These are phyloP conservation scores for Paecilomyces formosus DNA, from an alignment of 2,329 filamentous ascomycete species.

Conservation along the genomic window DNA sequence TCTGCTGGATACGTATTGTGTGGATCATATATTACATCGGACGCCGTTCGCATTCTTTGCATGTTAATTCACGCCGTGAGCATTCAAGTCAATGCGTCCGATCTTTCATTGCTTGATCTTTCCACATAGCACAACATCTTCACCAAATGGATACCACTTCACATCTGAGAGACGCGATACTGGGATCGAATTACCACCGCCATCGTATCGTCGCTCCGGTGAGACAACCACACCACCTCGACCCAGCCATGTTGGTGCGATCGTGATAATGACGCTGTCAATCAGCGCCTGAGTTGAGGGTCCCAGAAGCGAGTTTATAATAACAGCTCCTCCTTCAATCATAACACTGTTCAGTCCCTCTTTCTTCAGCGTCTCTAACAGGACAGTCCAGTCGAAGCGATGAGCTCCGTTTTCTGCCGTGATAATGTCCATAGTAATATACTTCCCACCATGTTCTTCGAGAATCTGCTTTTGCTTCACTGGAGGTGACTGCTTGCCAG, in stretches of 20 bases:
- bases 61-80: not conserved
- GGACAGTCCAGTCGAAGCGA: slow-evolving; percentile 48
- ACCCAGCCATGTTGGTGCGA: slow-evolving; percentile 82
- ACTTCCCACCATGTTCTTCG: slow-evolving; percentile 23
- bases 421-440: slow-evolving; percentile 17
- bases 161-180: slow-evolving; percentile 53
- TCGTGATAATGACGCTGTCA: slow-evolving; percentile 73
- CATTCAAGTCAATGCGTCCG: not conserved
- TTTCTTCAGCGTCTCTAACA: slow-evolving; percentile 48
- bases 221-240: slow-evolving; percentile 71
- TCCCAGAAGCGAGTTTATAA: slow-evolving; percentile 72
- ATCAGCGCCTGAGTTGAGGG: slow-evolving; percentile 48
- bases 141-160: slow-evolving; percentile 67
- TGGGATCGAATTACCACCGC: slow-evolving; percentile 49
- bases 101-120: slow-evolving; percentile 29
- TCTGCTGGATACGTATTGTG: not conserved
- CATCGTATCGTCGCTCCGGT: slow-evolving; percentile 50
- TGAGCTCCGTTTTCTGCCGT: slow-evolving; percentile 8
- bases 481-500: slow-evolving; percentile 7
- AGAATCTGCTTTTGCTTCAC: slow-evolving; percentile 12
- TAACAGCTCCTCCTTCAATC: slow-evolving; percentile 76
- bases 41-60: not conserved
- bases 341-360: slow-evolving; percentile 69
- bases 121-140: slow-evolving; percentile 76
- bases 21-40: not conserved